Conservation (phyloP, 371 early-diverging fungal species). For the Mucor mucedo region DNA sequence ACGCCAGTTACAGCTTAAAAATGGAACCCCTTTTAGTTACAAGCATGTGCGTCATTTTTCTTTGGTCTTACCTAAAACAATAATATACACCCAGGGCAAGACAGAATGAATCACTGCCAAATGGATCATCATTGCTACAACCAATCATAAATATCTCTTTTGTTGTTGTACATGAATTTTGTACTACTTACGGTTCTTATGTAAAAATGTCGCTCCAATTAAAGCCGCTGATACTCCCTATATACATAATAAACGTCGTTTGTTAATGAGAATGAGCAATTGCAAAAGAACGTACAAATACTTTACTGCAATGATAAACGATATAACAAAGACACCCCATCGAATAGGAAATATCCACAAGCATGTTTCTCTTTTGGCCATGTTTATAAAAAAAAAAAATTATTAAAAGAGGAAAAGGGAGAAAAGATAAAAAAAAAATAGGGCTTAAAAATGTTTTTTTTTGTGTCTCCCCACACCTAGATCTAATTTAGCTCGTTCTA, state of each 20-base stretch:
- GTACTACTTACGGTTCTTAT: slow-evolving; percentile 47
- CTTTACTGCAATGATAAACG: slow-evolving; percentile 7
- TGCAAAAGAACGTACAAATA: neutral
- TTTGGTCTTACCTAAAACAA: slow-evolving; percentile 32
- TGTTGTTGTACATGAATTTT: neutral
- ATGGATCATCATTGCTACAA: slow-evolving; percentile 51
- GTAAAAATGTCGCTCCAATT: slow-evolving; percentile 40
- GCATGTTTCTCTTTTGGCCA: slow-evolving; percentile 15
- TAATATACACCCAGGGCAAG: slow-evolving; percentile 46
- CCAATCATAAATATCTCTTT: neutral
- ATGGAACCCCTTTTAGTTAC: neutral
- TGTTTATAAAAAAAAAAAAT: neutral
- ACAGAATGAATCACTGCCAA: slow-evolving; percentile 35
- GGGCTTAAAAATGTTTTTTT: no score
- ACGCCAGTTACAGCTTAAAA: slow-evolving; percentile 35
- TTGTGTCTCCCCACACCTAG: no score
- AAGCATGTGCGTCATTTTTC: neutral
- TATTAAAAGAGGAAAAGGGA: neutral
- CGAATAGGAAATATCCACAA: slow-evolving; percentile 18
- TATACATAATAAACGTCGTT: neutral
- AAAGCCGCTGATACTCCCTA: slow-evolving; percentile 14
- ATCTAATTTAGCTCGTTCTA: no score
- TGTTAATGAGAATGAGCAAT: neutral
- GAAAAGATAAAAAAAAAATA: neutral
- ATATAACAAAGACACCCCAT: slow-evolving; percentile 14